Conservation (phyloP, 1,139 yeast species). For the Kluyveromyces sp. region DNA sequence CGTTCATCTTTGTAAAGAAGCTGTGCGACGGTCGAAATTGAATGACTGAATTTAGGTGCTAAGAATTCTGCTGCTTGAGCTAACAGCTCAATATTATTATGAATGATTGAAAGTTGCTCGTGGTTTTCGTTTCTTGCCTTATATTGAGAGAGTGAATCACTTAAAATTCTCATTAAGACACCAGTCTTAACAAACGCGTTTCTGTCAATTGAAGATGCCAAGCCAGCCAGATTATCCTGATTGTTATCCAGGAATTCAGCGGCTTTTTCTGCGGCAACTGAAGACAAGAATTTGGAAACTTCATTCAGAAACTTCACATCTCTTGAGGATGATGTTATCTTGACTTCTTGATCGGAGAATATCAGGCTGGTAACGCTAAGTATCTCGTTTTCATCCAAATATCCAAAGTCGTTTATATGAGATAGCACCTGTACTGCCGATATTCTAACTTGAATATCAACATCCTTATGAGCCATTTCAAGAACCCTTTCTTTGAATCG, state of each 20-base stretch:
- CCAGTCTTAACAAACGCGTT: slow-evolving; percentile 33
- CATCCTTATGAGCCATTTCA: slow-evolving; percentile 51
- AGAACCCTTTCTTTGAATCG: slow-evolving; percentile 58
- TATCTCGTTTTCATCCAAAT: slow-evolving; percentile 51
- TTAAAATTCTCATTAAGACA: slow-evolving; percentile 34
- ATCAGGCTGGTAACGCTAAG: slow-evolving; percentile 38
- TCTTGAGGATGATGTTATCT: slow-evolving; percentile 29
- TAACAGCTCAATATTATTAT: slow-evolving; percentile 16
- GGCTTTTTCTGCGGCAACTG: slow-evolving; percentile 34
- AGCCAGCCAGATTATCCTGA: slow-evolving; percentile 24
- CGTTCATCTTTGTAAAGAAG: slow-evolving; percentile 22
- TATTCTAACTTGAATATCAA: slow-evolving; percentile 47
- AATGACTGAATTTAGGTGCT: slow-evolving; percentile 23
- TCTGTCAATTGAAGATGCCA: slow-evolving; percentile 26
- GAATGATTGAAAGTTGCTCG: slow-evolving; percentile 8
- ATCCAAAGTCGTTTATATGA: slow-evolving; percentile 54
- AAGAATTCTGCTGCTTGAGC: slow-evolving; percentile 31
- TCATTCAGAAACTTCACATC: slow-evolving; percentile 34
- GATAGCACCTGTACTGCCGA: slow-evolving; percentile 47
- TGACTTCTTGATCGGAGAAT: slow-evolving; percentile 37
- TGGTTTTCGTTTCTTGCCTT: slow-evolving; percentile 9
- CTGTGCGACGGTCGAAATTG: slow-evolving; percentile 22
- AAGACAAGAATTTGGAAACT: slow-evolving; percentile 40
- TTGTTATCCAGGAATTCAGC: slow-evolving; percentile 36
- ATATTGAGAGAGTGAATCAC: slow-evolving; percentile 32